Evolutionary conservation across 2,329 filamentous ascomycete species (phyloP), one percentile per base, ranked within the genome.

Genomic region (Leptographium galeiforme): DNA sequence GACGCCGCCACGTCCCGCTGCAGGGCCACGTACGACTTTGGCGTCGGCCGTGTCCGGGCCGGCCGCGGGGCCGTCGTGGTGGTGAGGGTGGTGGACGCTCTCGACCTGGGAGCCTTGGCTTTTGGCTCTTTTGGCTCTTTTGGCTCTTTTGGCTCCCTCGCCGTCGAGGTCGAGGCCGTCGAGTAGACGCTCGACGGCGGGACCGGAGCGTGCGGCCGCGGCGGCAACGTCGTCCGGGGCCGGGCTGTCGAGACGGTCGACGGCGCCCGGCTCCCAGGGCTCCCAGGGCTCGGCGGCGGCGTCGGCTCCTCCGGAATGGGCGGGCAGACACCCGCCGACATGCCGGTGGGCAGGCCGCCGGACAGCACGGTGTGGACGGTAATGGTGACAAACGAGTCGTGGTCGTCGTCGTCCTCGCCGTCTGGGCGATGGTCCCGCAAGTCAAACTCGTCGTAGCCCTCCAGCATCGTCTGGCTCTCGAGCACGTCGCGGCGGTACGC

Each of bases 401-500:
- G 14, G 32, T 39, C 47, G 11, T 36, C 40, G 12, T n/a, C 33
- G 45, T 25, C n/a, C n/a, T n/a, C 40, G 13, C 18, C n/a, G 13
- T 19, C n/a, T n/a, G n/a, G n/a, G 36, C 11, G 38, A 13, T 41
- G 10, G 47, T 39, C 33, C 25, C 25, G 3, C 2, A 25, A 25
- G 25, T 25, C 25, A 25, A 25, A 25, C 25, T 25, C 25, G 33
- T 49, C 47, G n/a, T 16, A 32, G 8, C 34, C 18, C 11, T 45
- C 36, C 8, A 50, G 25, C 6, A 33, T 41, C 38, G 51, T 30
- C 36, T 44, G 18, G 34, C 51, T 53, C n/a, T 57, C 43, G n/a
- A 54, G 33, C n/a, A 55, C 34, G 32, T 55, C 40, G 30, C 41
- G 53, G 13, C 43, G 45, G 48, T 57, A 57, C 19, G 53, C 51